Evolutionary conservation across 495 filamentous ascomycete species (phyloP).

Genomic region (Tirmania nivea): DNA sequence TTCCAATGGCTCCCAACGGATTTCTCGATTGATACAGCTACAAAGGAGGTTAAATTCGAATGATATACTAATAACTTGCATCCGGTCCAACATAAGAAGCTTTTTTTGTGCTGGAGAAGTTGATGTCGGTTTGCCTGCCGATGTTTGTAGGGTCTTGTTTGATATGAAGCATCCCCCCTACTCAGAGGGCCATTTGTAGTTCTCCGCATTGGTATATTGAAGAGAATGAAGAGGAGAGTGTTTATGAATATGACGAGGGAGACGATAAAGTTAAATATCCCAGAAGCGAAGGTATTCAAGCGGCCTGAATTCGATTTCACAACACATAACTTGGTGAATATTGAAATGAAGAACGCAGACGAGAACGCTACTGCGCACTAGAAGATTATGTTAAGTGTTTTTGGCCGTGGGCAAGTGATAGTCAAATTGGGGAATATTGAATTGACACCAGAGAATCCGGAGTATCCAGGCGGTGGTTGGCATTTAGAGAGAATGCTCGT

Average conservation of each 20-base stretch:
- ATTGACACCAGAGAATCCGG: slow-evolving; percentile 34
- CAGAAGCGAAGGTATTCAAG: no score
- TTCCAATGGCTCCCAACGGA: slow-evolving; percentile 43
- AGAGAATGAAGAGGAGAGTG: no score
- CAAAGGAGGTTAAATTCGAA: slow-evolving; percentile 48
- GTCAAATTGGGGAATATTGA: slow-evolving; percentile 42
- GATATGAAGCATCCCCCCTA: neutral
- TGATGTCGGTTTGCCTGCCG: slow-evolving; percentile 29
- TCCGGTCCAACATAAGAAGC: slow-evolving; percentile 23
- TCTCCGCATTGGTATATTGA: no score
- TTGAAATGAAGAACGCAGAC: slow-evolving; percentile 12
- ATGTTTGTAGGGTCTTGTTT: slow-evolving; percentile 26
- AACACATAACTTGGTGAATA: neutral
- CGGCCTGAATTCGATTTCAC: neutral
- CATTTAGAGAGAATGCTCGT: slow-evolving; percentile 31
- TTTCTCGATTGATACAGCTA: slow-evolving; percentile 26
- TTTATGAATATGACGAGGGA: no score
- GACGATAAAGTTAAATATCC: no score
- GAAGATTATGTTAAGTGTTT: neutral
- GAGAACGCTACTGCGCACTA: neutral
- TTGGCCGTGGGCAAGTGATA: slow-evolving; percentile 31
- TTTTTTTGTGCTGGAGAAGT: slow-evolving; percentile 30
- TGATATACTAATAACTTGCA: slow-evolving; percentile 44
- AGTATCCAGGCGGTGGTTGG: slow-evolving; percentile 22
- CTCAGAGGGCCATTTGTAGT: no score